phyloP scores from a whole-genome alignment of 495 filamentous ascomycete genomes.

The Talaromyces borbonicus region DNA sequence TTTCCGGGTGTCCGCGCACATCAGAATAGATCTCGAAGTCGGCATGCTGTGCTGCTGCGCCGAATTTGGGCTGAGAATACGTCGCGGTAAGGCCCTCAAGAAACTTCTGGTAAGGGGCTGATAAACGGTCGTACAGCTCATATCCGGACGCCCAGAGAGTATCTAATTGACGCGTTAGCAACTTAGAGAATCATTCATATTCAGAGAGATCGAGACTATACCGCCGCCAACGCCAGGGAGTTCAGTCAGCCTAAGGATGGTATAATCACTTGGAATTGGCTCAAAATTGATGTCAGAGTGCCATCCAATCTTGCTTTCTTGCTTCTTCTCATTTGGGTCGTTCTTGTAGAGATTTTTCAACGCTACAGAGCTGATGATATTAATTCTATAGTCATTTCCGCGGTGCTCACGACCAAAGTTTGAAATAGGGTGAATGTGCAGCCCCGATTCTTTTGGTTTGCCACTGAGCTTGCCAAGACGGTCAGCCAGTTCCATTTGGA shows the following conservation, averaged over 20 bases:
- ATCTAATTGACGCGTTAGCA: too few species aligned
- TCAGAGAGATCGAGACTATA: too few species aligned
- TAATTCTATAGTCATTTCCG: too few species aligned
- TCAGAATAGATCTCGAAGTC: constrained; percentile 43
- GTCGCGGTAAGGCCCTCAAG: constrained; percentile 58
- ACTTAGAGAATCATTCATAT: too few species aligned
- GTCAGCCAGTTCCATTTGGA: background rate
- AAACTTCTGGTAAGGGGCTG: constrained; percentile 48
- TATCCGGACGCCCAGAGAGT: constrained; percentile 36
- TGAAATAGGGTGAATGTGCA: background rate
- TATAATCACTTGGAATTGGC: constrained; percentile 55
- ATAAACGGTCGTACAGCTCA: constrained; percentile 57
- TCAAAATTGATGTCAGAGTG: constrained; percentile 65
- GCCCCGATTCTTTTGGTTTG: background rate
- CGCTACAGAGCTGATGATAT: too few species aligned
- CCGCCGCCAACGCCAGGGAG: constrained; percentile 66
- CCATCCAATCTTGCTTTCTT: too few species aligned
- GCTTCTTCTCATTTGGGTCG: too few species aligned
- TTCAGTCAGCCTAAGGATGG: constrained; percentile 46
- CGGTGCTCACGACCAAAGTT: too few species aligned
- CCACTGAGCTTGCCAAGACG: background rate
- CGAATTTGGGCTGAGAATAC: constrained; percentile 25
- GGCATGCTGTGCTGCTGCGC: constrained; percentile 34
- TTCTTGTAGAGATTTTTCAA: too few species aligned
- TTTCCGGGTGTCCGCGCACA: constrained; percentile 51